Percentiles rank a stretch among this genome's conserved stretches.
phyloP scores from a whole-genome alignment of 2,329 filamentous ascomycete genomes.

The Colletotrichum phormii region DNA sequence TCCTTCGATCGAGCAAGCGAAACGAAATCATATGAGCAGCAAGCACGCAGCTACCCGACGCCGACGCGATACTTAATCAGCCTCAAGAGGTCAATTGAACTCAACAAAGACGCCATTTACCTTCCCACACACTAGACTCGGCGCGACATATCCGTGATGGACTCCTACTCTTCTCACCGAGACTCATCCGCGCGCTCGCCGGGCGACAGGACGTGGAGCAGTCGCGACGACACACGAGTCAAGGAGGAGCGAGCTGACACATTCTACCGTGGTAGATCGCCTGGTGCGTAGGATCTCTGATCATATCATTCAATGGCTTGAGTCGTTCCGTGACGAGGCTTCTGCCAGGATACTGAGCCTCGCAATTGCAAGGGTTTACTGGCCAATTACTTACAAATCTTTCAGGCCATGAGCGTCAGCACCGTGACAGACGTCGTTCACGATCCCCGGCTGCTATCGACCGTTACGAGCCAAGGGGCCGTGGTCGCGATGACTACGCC shows the following conservation, averaged over 20 bases:
- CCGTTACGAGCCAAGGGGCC: slow-evolving; percentile 78
- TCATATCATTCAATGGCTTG: background rate
- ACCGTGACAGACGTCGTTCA: slow-evolving; percentile 70
- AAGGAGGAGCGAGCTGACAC: slow-evolving; percentile 68
- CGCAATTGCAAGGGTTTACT: background rate
- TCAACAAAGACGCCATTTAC: slow-evolving; percentile 5
- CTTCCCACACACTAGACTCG: background rate
- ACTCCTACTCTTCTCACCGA: slow-evolving; percentile 66
- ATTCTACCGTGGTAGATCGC: slow-evolving; percentile 76
- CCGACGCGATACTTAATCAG: slow-evolving; percentile 39
- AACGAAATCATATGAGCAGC: slow-evolving; percentile 44
- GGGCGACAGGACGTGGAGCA: slow-evolving; percentile 62
- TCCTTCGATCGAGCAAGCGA: slow-evolving; percentile 40
- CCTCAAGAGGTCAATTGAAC: slow-evolving; percentile 28
- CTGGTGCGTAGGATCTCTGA: slow-evolving; percentile 66
- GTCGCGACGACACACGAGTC: slow-evolving; percentile 62
- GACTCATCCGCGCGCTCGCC: slow-evolving; percentile 65
- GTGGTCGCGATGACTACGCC: slow-evolving; percentile 76
- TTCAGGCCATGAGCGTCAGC: slow-evolving; percentile 65
- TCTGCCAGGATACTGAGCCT: background rate
- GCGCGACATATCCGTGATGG: slow-evolving; percentile 53
- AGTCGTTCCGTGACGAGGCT: background rate
- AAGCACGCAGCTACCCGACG: slow-evolving; percentile 39
- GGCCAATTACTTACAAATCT: slow-evolving; percentile 30
- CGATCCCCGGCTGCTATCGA: slow-evolving; percentile 79